Evolutionary conservation across 768 basidiomycete species (phyloP).

Genomic region (Ramaria sp.): DNA sequence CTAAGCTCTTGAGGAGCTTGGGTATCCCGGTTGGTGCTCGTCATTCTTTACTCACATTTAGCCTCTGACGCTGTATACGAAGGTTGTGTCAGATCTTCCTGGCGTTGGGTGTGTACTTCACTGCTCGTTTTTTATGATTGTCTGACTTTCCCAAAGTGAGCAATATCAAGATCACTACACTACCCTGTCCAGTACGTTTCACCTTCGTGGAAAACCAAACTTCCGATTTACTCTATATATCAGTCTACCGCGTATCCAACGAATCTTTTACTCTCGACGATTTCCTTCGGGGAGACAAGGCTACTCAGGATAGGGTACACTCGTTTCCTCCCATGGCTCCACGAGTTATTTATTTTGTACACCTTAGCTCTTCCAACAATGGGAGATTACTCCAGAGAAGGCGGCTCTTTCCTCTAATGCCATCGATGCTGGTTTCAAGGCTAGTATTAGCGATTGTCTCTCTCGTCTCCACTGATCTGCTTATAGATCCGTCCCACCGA

Average conservation of each 20-base stretch:
- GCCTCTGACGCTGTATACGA: constrained; percentile 34
- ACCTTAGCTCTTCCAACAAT: constrained; percentile 42
- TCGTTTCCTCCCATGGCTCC: not conserved
- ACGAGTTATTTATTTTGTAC: not conserved
- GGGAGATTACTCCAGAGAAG: constrained; percentile 58
- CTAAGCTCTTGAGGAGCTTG: constrained; percentile 32
- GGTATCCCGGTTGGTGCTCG: not conserved
- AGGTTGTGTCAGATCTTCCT: constrained; percentile 57
- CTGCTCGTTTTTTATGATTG: not conserved
- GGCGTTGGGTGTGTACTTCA: constrained; percentile 41
- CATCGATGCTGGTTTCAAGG: constrained; percentile 71
- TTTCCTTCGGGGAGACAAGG: constrained; percentile 58
- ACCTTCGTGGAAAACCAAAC: constrained; percentile 3
- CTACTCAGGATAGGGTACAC: constrained; percentile 23
- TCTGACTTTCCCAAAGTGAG: constrained; percentile 29
- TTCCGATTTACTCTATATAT: not conserved
- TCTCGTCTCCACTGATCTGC: not conserved
- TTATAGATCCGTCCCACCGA: constrained; percentile 55
- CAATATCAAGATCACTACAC: constrained; percentile 71
- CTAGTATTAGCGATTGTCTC: constrained; percentile 13
- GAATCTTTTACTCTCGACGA: constrained; percentile 53
- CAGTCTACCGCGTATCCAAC: constrained; percentile 58
- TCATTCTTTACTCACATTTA: not conserved
- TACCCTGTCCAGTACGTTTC: constrained; percentile 42
- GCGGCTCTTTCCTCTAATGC: constrained; percentile 57